Evolutionary conservation across 2,329 filamentous ascomycete genomes (phyloP).

Genomic region (Trichophyton rubrum): DNA sequence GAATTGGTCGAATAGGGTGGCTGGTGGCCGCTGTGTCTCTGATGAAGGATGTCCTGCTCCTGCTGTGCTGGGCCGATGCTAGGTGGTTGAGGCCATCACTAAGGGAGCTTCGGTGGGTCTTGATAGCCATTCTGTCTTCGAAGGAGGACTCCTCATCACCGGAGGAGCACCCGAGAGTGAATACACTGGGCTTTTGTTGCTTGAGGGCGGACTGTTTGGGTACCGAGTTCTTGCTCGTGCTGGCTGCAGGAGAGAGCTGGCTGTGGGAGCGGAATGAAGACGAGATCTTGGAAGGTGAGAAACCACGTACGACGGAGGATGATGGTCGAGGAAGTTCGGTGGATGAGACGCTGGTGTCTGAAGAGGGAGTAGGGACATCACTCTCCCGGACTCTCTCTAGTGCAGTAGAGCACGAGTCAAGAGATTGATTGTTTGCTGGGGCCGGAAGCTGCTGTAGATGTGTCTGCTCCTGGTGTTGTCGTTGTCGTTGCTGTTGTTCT

Average conservation of each 20-base stretch:
- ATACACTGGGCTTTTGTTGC: conserved; percentile 57
- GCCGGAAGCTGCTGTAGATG: conserved; percentile 20
- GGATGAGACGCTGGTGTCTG: conserved; percentile 50
- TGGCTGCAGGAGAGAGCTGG: conserved; percentile 39
- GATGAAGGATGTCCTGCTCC: conserved; percentile 80
- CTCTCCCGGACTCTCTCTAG: conserved; percentile 34
- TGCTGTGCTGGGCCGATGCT: conserved; percentile 43
- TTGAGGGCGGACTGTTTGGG: conserved; percentile 42
- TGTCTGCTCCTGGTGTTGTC: conserved; percentile 23
- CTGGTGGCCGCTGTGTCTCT: conserved; percentile 52
- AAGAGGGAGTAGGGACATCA: conserved; percentile 35
- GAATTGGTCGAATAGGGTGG: conserved; percentile 52
- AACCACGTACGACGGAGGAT: conserved; percentile 70
- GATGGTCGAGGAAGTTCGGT: conserved; percentile 41
- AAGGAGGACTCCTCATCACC: conserved; percentile 72
- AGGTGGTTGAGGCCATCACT: conserved; percentile 41
- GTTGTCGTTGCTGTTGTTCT: conserved; percentile 26
- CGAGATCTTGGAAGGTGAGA: conserved; percentile 63
- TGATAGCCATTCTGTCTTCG: conserved; percentile 47
- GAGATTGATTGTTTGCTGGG: conserved; percentile 29
- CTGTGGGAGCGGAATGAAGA: conserved; percentile 54
- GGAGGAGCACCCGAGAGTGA: conserved; percentile 67
- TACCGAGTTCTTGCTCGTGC: conserved; percentile 45
- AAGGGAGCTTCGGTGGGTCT: conserved; percentile 41
- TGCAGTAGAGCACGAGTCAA: conserved; percentile 51